phyloP scores from a whole-genome alignment of 2,329 filamentous ascomycete species.

The Stemphylium lycopersici region DNA sequence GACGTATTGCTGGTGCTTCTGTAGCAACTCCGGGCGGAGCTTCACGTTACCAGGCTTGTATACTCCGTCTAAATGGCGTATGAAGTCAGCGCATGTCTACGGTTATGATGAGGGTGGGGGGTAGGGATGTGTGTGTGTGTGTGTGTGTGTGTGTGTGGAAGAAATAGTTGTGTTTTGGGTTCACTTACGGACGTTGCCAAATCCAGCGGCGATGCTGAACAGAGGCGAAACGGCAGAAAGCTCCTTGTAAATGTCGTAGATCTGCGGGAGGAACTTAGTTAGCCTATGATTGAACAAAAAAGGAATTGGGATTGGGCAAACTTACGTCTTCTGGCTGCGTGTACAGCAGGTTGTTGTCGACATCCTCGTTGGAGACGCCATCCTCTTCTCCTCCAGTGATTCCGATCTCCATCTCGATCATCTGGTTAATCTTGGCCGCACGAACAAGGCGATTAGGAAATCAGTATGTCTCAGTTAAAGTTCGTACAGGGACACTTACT shows the following conservation, averaged over 20 bases:
- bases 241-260: conserved; percentile 58
- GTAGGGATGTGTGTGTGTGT: too few species aligned
- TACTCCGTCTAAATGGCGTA: too few species aligned
- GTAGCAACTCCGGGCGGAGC: conserved; percentile 92
- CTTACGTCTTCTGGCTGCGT: conserved; percentile 25
- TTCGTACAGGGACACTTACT: too few species aligned
- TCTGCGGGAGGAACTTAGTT: conserved; percentile 1
- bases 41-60: conserved; percentile 51
- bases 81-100: too few species aligned
- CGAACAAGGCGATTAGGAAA: too few species aligned
- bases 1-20: conserved; percentile 95
- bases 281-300: too few species aligned
- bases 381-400: conserved; percentile 93
- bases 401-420: conserved; percentile 96
- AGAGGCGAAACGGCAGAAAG: conserved; percentile 84
- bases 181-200: conserved; percentile 76
- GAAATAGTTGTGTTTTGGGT: too few species aligned
- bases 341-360: conserved; percentile 69
- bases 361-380: conserved; percentile 64
- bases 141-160: too few species aligned
- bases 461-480: too few species aligned
- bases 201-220: conserved; percentile 84
- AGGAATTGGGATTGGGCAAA: too few species aligned
- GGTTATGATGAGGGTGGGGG: too few species aligned
- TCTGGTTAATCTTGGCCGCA: conserved; percentile 92